Evolutionary conservation across 176 grass and related monocot genomes (phyloP).

Genomic region (Echinochloa phyllopogon): DNA sequence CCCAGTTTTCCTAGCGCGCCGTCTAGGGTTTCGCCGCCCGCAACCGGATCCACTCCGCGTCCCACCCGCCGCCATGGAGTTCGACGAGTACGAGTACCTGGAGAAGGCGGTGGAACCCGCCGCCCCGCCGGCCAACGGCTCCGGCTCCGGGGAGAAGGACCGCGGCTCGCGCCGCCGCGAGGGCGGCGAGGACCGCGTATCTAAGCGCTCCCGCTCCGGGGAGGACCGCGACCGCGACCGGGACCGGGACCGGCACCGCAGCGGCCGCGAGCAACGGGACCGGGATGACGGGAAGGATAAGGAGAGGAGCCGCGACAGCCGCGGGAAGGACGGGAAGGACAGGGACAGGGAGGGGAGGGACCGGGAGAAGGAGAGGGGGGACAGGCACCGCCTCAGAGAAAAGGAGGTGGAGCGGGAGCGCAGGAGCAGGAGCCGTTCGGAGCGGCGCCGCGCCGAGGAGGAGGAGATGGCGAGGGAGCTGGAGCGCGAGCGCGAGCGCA

Average conservation of each 20-base stretch:
- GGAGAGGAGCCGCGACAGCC: slow-evolving; percentile 54
- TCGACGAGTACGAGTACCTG: slow-evolving; percentile 98
- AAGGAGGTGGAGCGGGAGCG: slow-evolving; percentile 60
- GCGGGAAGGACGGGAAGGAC: slow-evolving; percentile 54
- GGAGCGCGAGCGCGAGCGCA: slow-evolving; percentile 49
- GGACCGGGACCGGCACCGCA: slow-evolving; percentile 44
- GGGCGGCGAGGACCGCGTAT: slow-evolving; percentile 59
- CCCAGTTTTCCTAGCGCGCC: background rate
- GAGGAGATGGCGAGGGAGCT: slow-evolving; percentile 67
- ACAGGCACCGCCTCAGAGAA: slow-evolving; percentile 43
- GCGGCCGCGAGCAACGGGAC: slow-evolving; percentile 60
- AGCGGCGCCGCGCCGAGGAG: slow-evolving; percentile 67
- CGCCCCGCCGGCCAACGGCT: slow-evolving; percentile 50
- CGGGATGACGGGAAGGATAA: slow-evolving; percentile 62
- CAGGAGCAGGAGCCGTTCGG: slow-evolving; percentile 66
- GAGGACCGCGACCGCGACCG: slow-evolving; percentile 52
- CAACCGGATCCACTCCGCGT: slow-evolving; percentile 6
- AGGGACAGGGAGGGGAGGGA: slow-evolving; percentile 44
- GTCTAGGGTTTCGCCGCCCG: slow-evolving; percentile 45
- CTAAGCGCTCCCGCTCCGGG: slow-evolving; percentile 70
- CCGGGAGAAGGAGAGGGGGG: slow-evolving; percentile 31
- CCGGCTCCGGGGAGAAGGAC: slow-evolving; percentile 70
- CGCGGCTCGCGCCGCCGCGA: slow-evolving; percentile 57
- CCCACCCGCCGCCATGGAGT: slow-evolving; percentile 62
- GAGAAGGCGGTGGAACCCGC: slow-evolving; percentile 85